Evolutionary conservation across 2,329 filamentous ascomycete genomes (phyloP).

Genomic region (Microcyclospora tardicrescens): DNA sequence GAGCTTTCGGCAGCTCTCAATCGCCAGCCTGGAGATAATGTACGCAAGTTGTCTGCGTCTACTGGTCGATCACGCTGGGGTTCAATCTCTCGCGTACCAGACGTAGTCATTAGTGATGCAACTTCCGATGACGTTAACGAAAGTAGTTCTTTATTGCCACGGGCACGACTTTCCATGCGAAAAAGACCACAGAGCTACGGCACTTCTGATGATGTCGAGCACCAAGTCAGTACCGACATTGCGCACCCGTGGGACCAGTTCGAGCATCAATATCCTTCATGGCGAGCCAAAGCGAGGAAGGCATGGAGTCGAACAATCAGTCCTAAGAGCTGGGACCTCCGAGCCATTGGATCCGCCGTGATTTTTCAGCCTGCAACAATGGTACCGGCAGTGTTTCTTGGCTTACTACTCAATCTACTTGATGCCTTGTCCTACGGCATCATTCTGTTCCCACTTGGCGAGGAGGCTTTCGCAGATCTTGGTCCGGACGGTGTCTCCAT

Average conservation of each 20-base stretch:
- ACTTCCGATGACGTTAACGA: conserved; percentile 14
- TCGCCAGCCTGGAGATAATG: conserved; percentile 2
- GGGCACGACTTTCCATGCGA: conserved; percentile 12
- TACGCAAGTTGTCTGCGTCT: conserved; percentile 2
- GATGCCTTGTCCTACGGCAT: conserved; percentile 95
- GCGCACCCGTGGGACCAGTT: conserved; percentile 14
- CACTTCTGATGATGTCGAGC: conserved; percentile 7
- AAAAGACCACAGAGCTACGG: conserved; percentile 13
- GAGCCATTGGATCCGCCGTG: conserved; percentile 49
- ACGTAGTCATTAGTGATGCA: conserved; percentile 17
- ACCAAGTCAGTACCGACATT: conserved; percentile 10
- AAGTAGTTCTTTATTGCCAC: conserved; percentile 25
- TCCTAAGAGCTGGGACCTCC: conserved; percentile 60
- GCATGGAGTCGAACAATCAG: conserved; percentile 32
- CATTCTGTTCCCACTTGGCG: conserved; percentile 75
- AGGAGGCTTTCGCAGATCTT: conserved; percentile 69
- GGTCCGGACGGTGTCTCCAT: conserved; percentile 94
- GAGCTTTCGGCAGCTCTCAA: conserved; percentile 5
- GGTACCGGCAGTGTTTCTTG: conserved; percentile 76
- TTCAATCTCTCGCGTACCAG: conserved; percentile 8
- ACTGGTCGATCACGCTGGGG: neutral
- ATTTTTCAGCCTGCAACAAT: conserved; percentile 57
- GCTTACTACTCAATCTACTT: conserved; percentile 78
- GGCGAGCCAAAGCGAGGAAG: conserved; percentile 5
- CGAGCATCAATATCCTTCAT: conserved; percentile 18